Conservation (phyloP, 257 asterid genomes). For the Nicotiana benthamiana region DNA sequence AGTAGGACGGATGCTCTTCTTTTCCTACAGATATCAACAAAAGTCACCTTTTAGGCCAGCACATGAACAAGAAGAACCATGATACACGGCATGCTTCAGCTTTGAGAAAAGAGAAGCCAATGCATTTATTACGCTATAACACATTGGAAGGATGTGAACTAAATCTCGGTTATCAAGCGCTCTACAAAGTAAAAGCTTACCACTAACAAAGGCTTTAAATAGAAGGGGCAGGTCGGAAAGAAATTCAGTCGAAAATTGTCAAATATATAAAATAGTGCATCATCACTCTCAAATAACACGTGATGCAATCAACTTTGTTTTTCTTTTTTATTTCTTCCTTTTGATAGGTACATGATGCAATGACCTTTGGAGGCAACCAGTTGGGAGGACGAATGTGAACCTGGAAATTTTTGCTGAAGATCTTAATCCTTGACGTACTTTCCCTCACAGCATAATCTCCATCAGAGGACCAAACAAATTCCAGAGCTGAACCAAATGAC, state of each 20-base stretch:
- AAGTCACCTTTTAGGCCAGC: constrained; percentile 8
- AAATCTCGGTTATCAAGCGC: background rate
- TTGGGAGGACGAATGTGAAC: constrained; percentile 26
- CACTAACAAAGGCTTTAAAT: background rate
- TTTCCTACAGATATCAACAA: constrained; percentile 58
- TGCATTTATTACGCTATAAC: background rate
- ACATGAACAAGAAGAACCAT: constrained; percentile 1
- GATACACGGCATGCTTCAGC: background rate
- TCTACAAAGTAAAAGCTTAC: background rate
- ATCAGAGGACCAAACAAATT: constrained; percentile 93
- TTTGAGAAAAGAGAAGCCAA: background rate
- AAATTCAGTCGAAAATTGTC: background rate
- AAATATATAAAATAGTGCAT: background rate
- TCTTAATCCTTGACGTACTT: constrained; percentile 89
- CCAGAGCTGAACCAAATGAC: constrained; percentile 94
- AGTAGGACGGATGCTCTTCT: constrained; percentile 91
- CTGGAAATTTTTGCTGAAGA: constrained; percentile 72
- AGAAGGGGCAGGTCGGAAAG: background rate
- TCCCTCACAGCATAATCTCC: constrained; percentile 99
- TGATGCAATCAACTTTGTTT: background rate
- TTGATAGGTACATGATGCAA: background rate
- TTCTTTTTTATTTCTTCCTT: background rate
- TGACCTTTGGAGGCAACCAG: background rate
- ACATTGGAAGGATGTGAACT: background rate
- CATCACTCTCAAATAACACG: background rate